phyloP scores from a whole-genome alignment of 129 eudicot species.

The Helichrysum umbraculigerum region DNA sequence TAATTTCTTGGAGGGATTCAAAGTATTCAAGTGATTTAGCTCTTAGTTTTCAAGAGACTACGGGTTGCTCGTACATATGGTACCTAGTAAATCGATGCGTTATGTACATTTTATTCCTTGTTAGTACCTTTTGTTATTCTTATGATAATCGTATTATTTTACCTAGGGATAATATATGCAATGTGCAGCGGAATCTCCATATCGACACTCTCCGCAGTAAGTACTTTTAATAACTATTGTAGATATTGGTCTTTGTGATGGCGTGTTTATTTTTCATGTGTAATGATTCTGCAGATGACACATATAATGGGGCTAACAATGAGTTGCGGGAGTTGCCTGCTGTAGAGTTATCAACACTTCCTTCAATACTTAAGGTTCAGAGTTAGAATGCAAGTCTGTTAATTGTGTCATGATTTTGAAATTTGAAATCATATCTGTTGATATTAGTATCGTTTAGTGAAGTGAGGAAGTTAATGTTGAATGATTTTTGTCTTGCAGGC shows the following conservation, averaged over 20 bases:
- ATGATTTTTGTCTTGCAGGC: slow-evolving; percentile 54
- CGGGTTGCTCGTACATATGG: slow-evolving; percentile 90
- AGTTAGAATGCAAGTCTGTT: slow-evolving; percentile 12
- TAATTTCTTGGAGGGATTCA: slow-evolving; percentile 88
- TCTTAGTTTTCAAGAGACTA: slow-evolving; percentile 86
- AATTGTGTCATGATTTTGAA: slow-evolving; percentile 1
- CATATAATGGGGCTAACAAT: slow-evolving; percentile 55
- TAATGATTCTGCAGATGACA: slow-evolving; percentile 60
- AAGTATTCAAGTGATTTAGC: slow-evolving; percentile 83
- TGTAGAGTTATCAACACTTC: slow-evolving; percentile 87
- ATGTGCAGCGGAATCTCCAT: slow-evolving; percentile 62
- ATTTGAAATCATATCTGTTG: not conserved
- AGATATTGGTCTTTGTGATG: slow-evolving; percentile 6
- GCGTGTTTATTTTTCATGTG: not conserved
- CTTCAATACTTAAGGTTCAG: slow-evolving; percentile 76
- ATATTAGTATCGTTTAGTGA: not conserved
- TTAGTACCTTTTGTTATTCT: not conserved
- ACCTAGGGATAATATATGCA: slow-evolving; percentile 78
- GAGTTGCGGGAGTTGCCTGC: slow-evolving; percentile 93
- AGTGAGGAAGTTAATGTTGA: slow-evolving; percentile 9
- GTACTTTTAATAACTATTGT: slow-evolving; percentile 1
- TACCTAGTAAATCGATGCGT: slow-evolving; percentile 23
- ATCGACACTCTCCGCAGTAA: slow-evolving; percentile 50
- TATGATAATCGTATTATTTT: slow-evolving; percentile 7
- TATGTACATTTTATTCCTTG: not conserved